Evolutionary conservation across 176 grass and related monocot genomes (phyloP), one percentile per base, ranked within the genome.

Genomic region (Oryza brachyantha): DNA sequence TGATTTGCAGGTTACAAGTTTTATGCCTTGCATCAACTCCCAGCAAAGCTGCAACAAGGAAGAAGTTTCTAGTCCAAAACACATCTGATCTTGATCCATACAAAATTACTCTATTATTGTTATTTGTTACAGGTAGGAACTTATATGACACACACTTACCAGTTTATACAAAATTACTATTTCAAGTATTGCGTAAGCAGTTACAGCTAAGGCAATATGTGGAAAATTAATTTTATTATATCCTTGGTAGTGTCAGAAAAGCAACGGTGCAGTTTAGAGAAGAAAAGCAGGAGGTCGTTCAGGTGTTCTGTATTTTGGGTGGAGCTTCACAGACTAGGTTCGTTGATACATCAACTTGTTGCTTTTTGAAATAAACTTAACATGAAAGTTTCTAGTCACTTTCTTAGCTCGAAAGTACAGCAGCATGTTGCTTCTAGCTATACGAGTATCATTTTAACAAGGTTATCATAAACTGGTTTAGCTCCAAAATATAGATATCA

Each of bases 91-190:
- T 54, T 67, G 0, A 13, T 55, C 21, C 19, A 34, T 48, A 48
- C 34, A 78, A 4, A 7, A 42, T 0, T 8, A 79, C 12, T 52
- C 50, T 37, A 7, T 19, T 4, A 12, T 54, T 13, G 19, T 7
- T n/a, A 78, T 42, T 48, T 13, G 19, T 3, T 16, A 68, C 43
- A 54, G n/a, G 7, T 38, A 68, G 16, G 22, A 28, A 55, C 13
- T 79, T 28, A 66, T 57, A 28, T 10, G 13, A 39, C 22, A 40
- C 1, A 63, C 59, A 37, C n/a, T 31, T 66, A 68, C 24, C 43
- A 68, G 5, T 79, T 34, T 39, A 79, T 58, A 14, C 34, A n/a
- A 78, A 40, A 35, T 8, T 79, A 68, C 32, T 40, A 3, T 68
- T 55, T 29, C 9, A 29, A 40, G 68, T 58, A 64, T 9, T 13